These are phyloP conservation scores for Cornus florida DNA, from an alignment of 148 eudicot genomes.

Conservation along the genomic window DNA sequence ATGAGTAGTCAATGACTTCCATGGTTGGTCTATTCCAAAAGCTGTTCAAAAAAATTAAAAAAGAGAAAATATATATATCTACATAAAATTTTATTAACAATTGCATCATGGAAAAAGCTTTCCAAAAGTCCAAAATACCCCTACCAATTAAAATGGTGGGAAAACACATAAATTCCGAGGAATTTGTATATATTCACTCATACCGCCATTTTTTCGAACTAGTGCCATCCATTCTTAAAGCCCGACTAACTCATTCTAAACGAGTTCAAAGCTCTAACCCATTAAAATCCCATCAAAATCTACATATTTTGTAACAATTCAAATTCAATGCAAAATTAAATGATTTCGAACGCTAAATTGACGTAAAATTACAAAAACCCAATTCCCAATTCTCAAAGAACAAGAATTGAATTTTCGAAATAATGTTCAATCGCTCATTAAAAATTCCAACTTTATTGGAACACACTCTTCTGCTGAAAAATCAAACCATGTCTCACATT, in stretches of 20 bases:
- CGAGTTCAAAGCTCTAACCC: background rate
- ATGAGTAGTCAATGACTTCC: too few relatives aligned
- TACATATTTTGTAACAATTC: background rate
- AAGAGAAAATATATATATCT: too few relatives aligned
- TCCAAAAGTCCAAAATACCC: too few relatives aligned
- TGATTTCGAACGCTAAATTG: too few relatives aligned
- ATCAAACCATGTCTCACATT: background rate
- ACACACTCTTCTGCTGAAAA: background rate
- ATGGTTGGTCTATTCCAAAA: too few relatives aligned
- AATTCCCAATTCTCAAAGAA: background rate
- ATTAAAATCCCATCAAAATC: background rate
- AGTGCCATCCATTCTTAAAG: too few relatives aligned
- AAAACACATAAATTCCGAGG: background rate
- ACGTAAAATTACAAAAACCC: background rate
- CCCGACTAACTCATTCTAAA: too few relatives aligned
- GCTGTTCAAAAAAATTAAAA: too few relatives aligned
- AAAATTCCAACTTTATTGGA: conserved; percentile 11
- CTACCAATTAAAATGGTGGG: too few relatives aligned
- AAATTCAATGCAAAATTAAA: background rate
- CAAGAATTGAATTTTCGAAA: background rate
- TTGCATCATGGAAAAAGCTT: too few relatives aligned
- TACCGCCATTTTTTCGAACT: background rate
- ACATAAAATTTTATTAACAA: too few relatives aligned
- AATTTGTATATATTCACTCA: background rate
- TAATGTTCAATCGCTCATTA: background rate